Percentiles rank a stretch among this genome's conserved stretches.
Conservation (phyloP, 345 rosid genomes). For the Syzygium aqueum region DNA sequence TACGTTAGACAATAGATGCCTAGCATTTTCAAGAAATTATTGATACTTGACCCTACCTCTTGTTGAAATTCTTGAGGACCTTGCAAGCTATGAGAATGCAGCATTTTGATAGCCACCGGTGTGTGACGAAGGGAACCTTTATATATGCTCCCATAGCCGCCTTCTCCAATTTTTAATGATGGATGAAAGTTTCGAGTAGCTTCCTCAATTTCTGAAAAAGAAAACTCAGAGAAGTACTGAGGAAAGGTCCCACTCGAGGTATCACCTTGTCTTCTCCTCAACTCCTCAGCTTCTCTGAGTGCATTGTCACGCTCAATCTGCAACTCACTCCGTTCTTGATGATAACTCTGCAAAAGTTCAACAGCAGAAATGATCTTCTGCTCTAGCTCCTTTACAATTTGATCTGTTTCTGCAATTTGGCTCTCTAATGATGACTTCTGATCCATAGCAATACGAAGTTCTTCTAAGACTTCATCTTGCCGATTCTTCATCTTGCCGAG, state of each 20-base stretch:
- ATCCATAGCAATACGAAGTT: constrained; percentile 32
- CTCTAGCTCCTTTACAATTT: constrained; percentile 44
- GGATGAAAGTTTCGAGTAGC: constrained; percentile 64
- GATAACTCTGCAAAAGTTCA: constrained; percentile 52
- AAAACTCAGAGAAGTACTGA: constrained; percentile 58
- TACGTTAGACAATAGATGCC: not conserved
- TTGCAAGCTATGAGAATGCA: constrained; percentile 62
- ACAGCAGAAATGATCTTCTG: constrained; percentile 80
- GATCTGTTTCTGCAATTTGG: constrained; percentile 49
- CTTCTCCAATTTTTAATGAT: constrained; percentile 78
- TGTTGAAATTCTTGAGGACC: constrained; percentile 82
- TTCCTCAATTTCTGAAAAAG: constrained; percentile 59
- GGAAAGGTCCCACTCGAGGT: constrained; percentile 31
- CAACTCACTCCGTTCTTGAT: constrained; percentile 54
- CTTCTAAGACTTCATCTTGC: constrained; percentile 35
- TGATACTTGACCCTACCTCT: constrained; percentile 44
- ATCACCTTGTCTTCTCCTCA: constrained; percentile 48
- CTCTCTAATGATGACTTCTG: constrained; percentile 40
- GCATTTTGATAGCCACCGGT: constrained; percentile 65
- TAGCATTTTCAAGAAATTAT: not conserved
- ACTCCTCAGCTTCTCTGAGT: constrained; percentile 77
- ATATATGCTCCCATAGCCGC: constrained; percentile 86
- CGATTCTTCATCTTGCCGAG: constrained; percentile 38
- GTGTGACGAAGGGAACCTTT: constrained; percentile 54
- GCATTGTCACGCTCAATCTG: constrained; percentile 69